Conservation (phyloP, 2,329 filamentous ascomycete species). For the Hymenoscyphus linearis region DNA sequence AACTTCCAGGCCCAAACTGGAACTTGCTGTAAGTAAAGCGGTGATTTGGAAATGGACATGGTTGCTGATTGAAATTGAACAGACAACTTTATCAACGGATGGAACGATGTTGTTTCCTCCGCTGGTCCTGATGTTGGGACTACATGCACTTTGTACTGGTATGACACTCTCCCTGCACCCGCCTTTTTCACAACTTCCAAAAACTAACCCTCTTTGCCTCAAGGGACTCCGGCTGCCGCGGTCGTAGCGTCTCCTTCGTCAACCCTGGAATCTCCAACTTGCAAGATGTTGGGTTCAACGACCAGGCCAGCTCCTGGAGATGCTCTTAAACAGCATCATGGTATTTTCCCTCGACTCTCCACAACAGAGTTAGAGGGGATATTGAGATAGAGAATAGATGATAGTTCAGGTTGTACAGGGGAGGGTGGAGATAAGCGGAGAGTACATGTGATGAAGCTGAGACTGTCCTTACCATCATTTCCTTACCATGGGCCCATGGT, state of each 20-base stretch:
- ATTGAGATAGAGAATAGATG: neutral
- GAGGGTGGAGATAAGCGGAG: neutral
- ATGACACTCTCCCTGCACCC: neutral
- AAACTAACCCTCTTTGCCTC: neutral
- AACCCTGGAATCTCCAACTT: neutral
- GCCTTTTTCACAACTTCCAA: neutral
- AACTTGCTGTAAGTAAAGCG: neutral
- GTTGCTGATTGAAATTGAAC: neutral
- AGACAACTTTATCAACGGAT: neutral
- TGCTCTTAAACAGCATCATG: neutral
- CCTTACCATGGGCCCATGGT: neutral
- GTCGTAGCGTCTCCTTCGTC: neutral
- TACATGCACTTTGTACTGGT: neutral
- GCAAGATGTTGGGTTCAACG: neutral
- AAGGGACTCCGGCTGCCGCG: neutral
- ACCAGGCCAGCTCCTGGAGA: neutral
- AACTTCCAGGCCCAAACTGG: neutral
- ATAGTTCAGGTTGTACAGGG: too few relatives aligned
- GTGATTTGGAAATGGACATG: too few relatives aligned
- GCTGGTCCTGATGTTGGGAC: neutral
- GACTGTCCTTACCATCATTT: neutral
- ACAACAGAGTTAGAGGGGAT: neutral
- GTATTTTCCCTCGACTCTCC: neutral
- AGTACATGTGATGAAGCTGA: neutral
- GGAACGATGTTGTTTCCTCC: neutral